phyloP scores from a whole-genome alignment of 495 filamentous ascomycete species.

The Neurospora tetrasperma region DNA sequence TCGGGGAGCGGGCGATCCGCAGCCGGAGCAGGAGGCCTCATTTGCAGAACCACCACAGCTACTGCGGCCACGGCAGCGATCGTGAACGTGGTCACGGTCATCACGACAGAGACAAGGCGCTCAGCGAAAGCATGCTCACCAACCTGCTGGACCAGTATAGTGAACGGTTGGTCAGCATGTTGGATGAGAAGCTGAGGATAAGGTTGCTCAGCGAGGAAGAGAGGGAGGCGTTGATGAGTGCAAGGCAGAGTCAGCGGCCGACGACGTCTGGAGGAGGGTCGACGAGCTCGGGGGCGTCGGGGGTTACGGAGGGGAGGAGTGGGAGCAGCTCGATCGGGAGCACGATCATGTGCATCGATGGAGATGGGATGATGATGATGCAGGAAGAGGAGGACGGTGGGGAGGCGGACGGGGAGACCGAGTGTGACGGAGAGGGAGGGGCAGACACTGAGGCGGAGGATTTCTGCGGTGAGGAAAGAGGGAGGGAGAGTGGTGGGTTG shows the following conservation, averaged over 20 bases:
- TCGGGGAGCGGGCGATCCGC: slow-evolving; percentile 49
- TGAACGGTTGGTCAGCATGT: slow-evolving; percentile 55
- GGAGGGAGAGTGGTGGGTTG: neutral
- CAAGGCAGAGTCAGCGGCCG: slow-evolving; percentile 3
- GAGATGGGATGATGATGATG: neutral
- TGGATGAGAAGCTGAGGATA: slow-evolving; percentile 56
- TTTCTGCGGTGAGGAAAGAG: neutral
- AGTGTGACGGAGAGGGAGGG: neutral
- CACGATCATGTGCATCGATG: neutral
- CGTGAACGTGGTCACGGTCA: neutral
- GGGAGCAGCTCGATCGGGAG: neutral
- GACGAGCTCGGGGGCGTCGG: slow-evolving; percentile 4
- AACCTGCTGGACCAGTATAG: slow-evolving; percentile 63
- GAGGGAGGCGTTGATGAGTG: slow-evolving; percentile 3
- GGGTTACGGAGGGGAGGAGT: slow-evolving; percentile 2
- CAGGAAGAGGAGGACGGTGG: neutral
- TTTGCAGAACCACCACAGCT: neutral
- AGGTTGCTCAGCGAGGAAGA: slow-evolving; percentile 21
- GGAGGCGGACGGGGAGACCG: neutral
- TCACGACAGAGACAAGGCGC: slow-evolving; percentile 21
- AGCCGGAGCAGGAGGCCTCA: slow-evolving; percentile 17
- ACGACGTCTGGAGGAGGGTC: slow-evolving; percentile 19
- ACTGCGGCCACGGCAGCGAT: neutral
- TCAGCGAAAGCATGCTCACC: slow-evolving; percentile 50
- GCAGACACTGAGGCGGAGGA: neutral